Base-by-base conservation (phyloP, 495 filamentous ascomycete genomes). In the Tuber melanosporum region DNA sequence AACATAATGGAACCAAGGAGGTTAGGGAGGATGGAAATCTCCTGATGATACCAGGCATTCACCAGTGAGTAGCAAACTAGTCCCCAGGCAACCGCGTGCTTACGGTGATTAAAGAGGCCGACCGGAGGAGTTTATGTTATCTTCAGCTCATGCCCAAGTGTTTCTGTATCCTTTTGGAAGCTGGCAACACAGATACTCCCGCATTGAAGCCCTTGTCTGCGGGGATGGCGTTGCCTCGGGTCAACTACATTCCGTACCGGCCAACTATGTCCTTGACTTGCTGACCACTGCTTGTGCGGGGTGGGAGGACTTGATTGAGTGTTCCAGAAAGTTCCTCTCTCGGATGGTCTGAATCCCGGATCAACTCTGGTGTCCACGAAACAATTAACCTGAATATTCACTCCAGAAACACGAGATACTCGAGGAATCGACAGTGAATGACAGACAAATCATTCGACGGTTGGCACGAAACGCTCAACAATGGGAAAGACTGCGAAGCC, bases 271-370 rank as follows among this genome's bases (percentile, higher is more conserved):
- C 26, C 57, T 66, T 32, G 57, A 66, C 12, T 66, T 66, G 57
- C 26, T 66, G 26, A 66, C 57, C 57, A 14, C 26, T 5, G 57
- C 57, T 32, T 66, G 57, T 15, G 57, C 26, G 57, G 57, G 57
- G 57, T 66, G 57, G 57, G 57, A 66, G 32, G 57, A 66, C 26
- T 66, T 66, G 57, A 36, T 66, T 66, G 57, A 66, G n/a, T 66
- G 57, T 66, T 66, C 57, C 57, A 66, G 57, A 66, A 66, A 66
- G 57, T 66, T 66, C 8, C 57, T 66, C 26, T 66, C 57, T 19
- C 26, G 14, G 57, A 66, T 66, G 57, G 57, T 66, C 26, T 32
- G 57, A 66, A 32, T 8, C 57, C 57, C 12, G 26, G 57, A 36
- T 36, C 57, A 66, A 36, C 14, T 19, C 3, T 36, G 26, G 36